Percentiles rank a stretch among this genome's conserved stretches.
phyloP scores from a whole-genome alignment of 2,329 filamentous ascomycete species.

The Neofusicoccum sp. region DNA sequence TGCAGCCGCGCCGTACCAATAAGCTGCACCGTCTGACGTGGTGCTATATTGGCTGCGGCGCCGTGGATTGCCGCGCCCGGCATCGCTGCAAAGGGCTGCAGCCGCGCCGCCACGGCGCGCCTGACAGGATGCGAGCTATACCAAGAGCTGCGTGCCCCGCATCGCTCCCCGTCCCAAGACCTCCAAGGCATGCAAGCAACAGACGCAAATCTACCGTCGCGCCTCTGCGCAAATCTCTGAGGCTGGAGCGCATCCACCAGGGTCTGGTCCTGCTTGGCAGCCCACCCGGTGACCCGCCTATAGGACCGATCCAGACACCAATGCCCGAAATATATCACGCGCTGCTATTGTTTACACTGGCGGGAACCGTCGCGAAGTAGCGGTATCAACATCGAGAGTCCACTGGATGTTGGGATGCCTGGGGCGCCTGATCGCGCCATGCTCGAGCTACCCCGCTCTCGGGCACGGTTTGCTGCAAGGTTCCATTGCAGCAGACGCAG shows the following conservation, averaged over 20 bases:
- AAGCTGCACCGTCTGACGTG: too few relatives aligned
- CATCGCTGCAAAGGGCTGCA: neutral
- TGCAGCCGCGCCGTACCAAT: too few relatives aligned
- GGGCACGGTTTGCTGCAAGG: neutral
- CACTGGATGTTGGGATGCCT: constrained; percentile 7
- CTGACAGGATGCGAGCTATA: neutral
- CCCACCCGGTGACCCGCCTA: neutral
- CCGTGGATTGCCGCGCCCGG: neutral
- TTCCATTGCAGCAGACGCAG: neutral
- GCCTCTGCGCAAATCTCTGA: neutral
- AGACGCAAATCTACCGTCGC: neutral
- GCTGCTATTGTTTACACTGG: neutral
- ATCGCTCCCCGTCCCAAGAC: neutral
- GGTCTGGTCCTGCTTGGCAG: neutral
- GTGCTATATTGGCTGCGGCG: too few relatives aligned
- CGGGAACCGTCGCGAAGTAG: neutral
- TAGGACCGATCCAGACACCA: neutral
- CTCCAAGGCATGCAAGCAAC: neutral
- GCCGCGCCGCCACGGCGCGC: neutral
- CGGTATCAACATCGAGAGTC: constrained; percentile 12
- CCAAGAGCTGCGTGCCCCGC: constrained; percentile 1
- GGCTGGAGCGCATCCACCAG: neutral
- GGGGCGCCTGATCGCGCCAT: constrained; percentile 16
- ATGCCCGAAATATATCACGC: constrained; percentile 1
- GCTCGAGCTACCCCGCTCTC: constrained; percentile 4